These are phyloP conservation scores for Sugiyamaella boreocaroliniensis DNA, from an alignment of 805 yeast genomes.

Conservation along the genomic window DNA sequence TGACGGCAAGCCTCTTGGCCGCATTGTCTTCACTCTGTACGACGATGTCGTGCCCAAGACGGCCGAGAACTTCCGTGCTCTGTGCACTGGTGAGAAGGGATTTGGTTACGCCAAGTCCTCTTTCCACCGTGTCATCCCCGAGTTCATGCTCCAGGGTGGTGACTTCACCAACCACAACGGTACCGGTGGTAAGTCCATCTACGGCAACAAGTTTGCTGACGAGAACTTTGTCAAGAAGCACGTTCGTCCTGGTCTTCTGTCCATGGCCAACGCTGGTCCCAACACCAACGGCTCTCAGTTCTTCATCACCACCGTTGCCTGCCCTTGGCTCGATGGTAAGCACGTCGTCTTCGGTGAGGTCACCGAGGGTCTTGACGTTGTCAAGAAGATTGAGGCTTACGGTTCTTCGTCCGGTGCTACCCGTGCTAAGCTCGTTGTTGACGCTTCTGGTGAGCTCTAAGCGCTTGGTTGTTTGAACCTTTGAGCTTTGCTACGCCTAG, in stretches of 20 bases:
- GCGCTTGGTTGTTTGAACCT: background rate
- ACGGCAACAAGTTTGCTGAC: conserved; percentile 67
- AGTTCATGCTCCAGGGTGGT: conserved; percentile 96
- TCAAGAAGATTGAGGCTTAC: conserved; percentile 73
- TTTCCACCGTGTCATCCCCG: conserved; percentile 96
- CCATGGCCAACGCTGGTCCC: conserved; percentile 98
- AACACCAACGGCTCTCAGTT: conserved; percentile 98
- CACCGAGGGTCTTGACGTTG: conserved; percentile 73
- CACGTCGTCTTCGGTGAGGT: conserved; percentile 96
- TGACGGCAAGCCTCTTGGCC: conserved; percentile 68
- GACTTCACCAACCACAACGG: conserved; percentile 84
- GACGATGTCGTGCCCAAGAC: conserved; percentile 90
- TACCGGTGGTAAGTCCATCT: conserved; percentile 83
- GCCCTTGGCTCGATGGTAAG: conserved; percentile 88
- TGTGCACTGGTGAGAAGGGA: conserved; percentile 92
- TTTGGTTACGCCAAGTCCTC: conserved; percentile 77
- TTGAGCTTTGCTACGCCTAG: background rate
- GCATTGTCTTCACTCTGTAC: conserved; percentile 81
- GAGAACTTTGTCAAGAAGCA: conserved; percentile 72
- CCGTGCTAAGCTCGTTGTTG: conserved; percentile 56
- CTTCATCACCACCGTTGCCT: conserved; percentile 84
- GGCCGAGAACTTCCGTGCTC: conserved; percentile 91
- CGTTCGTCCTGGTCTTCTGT: conserved; percentile 71
- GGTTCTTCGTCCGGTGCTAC: conserved; percentile 68
- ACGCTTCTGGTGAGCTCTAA: conserved; percentile 55